Percentiles rank a stretch among this genome's conserved stretches.
Evolutionary conservation across 2,329 filamentous ascomycete genomes (phyloP).

Genomic region (Ustilaginoidea virens): DNA sequence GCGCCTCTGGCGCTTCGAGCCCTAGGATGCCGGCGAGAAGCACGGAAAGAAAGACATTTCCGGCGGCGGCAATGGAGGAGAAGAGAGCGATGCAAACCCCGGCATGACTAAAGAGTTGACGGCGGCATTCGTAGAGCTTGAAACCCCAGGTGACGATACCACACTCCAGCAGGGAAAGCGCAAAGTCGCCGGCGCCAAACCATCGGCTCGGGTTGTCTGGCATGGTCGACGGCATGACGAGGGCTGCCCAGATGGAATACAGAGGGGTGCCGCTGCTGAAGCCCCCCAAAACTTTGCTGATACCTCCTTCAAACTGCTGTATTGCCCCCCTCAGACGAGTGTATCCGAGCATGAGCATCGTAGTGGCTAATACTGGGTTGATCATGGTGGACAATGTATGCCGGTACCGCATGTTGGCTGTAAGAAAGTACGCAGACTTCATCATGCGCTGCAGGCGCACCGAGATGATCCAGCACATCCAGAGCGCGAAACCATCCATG

Average conservation of each 20-base stretch:
- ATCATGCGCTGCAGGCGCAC: conserved; percentile 22
- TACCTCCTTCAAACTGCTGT: conserved; percentile 11
- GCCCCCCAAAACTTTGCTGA: conserved; percentile 14
- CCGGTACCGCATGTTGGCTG: conserved; percentile 8
- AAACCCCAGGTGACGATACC: conserved; percentile 38
- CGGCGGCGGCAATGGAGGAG: conserved; percentile 20
- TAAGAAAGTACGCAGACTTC: conserved; percentile 10
- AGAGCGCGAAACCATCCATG: conserved; percentile 30
- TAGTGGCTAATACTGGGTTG: conserved; percentile 33
- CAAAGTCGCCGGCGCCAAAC: conserved; percentile 33
- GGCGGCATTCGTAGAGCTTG: conserved; percentile 35
- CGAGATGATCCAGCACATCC: conserved; percentile 32
- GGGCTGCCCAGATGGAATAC: conserved; percentile 19
- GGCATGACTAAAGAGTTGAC: conserved; percentile 27
- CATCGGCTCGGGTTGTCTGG: conserved; percentile 9
- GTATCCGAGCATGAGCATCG: conserved; percentile 28
- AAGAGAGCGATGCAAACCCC: conserved; percentile 24
- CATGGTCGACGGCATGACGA: conserved; percentile 4
- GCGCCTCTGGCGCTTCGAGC: conserved; percentile 16
- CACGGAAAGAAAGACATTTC: conserved; percentile 27
- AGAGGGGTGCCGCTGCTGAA: conserved; percentile 21
- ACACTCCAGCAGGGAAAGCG: conserved; percentile 31
- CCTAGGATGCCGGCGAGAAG: conserved; percentile 20
- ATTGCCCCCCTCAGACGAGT: conserved; percentile 21
- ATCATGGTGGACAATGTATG: conserved; percentile 22